Conservation (phyloP, 495 filamentous ascomycete genomes). For the Talaromyces thailandensis region DNA sequence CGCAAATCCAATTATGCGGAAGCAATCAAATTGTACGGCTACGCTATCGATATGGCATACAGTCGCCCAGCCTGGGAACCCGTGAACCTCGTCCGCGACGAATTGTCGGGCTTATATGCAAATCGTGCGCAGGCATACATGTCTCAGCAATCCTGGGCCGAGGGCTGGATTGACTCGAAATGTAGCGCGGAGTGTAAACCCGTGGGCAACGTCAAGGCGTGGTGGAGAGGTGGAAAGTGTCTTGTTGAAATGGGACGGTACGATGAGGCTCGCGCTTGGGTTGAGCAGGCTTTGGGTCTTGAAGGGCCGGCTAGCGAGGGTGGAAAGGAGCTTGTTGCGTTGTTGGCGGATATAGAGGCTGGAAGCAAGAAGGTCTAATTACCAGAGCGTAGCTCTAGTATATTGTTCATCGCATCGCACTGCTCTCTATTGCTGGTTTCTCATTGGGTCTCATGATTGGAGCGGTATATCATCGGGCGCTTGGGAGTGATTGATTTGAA, state of each 20-base stretch:
- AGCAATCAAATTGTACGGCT: constrained; percentile 70
- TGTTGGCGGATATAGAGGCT: constrained; percentile 62
- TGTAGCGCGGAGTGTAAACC: constrained; percentile 82
- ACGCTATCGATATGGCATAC: constrained; percentile 81
- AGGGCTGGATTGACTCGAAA: constrained; percentile 77
- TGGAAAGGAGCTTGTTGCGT: constrained; percentile 48
- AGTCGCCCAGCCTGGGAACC: constrained; percentile 83
- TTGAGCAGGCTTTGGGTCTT: constrained; percentile 68
- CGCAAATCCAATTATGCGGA: constrained; percentile 65
- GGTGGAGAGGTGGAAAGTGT: constrained; percentile 78
- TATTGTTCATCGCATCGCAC: neutral
- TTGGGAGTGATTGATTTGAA: neutral
- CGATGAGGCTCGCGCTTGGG: constrained; percentile 70
- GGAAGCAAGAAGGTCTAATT: constrained; percentile 20
- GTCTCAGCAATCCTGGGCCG: constrained; percentile 66
- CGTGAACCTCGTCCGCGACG: constrained; percentile 67
- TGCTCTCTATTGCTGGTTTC: neutral
- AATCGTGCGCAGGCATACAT: constrained; percentile 91
- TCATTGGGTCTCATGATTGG: neutral
- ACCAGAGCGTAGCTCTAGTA: neutral
- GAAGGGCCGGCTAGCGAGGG: constrained; percentile 61
- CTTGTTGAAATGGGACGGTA: constrained; percentile 83
- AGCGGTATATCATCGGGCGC: neutral
- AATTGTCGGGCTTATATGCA: constrained; percentile 66
- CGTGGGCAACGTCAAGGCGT: constrained; percentile 83